Evolutionary conservation across 208 protist species (phyloP).

Genomic region (Tetramitus jugosus): DNA sequence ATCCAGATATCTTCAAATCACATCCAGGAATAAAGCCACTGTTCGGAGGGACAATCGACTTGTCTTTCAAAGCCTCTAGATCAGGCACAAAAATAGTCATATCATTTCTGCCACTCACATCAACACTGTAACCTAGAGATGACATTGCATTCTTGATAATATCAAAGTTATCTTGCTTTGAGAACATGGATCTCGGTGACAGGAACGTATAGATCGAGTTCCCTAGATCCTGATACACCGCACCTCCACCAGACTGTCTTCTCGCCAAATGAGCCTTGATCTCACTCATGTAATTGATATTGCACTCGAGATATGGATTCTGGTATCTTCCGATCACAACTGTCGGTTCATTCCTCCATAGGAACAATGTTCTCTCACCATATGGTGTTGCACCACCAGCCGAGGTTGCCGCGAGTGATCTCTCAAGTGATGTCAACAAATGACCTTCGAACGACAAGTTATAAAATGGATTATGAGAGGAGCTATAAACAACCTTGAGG

Average conservation of each 20-base stretch:
- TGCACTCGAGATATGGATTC: conserved; percentile 36
- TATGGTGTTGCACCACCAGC: too few species aligned
- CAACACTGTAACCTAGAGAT: conserved; percentile 12
- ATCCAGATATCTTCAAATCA: conserved; percentile 33
- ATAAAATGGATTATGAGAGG: conserved; percentile 17
- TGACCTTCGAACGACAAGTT: conserved; percentile 25
- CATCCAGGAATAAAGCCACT: not conserved
- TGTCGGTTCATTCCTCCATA: conserved; percentile 27
- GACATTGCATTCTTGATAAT: conserved; percentile 18
- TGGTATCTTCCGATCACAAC: conserved; percentile 44
- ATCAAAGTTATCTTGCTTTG: conserved; percentile 25
- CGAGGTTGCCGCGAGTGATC: not conserved
- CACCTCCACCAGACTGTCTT: conserved; percentile 33
- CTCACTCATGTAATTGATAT: conserved; percentile 27
- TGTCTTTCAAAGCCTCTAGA: too few species aligned
- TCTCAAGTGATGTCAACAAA: conserved; percentile 8
- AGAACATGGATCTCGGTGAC: not conserved
- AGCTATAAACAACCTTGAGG: too few species aligned
- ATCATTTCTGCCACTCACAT: conserved; percentile 35
- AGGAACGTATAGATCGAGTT: conserved; percentile 19
- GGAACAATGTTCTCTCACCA: too few species aligned
- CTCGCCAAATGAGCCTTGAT: conserved; percentile 31
- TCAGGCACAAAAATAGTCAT: conserved; percentile 21
- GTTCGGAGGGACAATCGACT: too few species aligned
- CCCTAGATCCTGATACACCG: conserved; percentile 38